Conservation (phyloP, 768 basidiomycete genomes). For the Psilocybe tampanensis region DNA sequence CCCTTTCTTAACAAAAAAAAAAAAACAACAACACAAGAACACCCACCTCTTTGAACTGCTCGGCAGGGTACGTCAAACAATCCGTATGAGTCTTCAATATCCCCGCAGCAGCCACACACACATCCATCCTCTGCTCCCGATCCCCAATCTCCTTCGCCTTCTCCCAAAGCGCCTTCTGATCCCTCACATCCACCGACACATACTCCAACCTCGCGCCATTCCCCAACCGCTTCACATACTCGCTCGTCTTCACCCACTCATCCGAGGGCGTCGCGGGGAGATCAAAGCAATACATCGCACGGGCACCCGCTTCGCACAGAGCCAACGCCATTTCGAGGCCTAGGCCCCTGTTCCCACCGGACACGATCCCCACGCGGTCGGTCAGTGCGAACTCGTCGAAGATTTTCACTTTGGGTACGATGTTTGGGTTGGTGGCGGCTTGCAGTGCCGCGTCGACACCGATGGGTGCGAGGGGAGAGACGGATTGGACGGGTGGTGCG, state of each 20-base stretch:
- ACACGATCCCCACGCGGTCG: constrained; percentile 62
- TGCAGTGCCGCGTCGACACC: constrained; percentile 62
- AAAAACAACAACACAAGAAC: no score
- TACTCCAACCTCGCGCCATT: constrained; percentile 56
- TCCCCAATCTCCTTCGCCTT: constrained; percentile 61
- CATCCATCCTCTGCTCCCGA: constrained; percentile 70
- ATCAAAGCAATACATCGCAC: constrained; percentile 71
- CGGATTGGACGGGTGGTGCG: constrained; percentile 35
- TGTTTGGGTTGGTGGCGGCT: constrained; percentile 36
- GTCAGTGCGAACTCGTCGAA: constrained; percentile 61
- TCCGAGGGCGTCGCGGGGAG: constrained; percentile 55
- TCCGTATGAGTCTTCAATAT: constrained; percentile 60
- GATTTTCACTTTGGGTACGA: constrained; percentile 48
- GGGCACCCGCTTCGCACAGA: constrained; percentile 72
- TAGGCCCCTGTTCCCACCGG: constrained; percentile 68
- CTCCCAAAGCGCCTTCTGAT: constrained; percentile 63
- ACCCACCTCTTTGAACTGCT: no score
- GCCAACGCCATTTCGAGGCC: constrained; percentile 86
- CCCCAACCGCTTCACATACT: constrained; percentile 51
- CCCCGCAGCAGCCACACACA: constrained; percentile 80
- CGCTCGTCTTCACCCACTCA: constrained; percentile 56
- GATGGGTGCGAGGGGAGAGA: constrained; percentile 60
- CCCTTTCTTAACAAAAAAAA: no score
- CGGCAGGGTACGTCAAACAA: constrained; percentile 66
- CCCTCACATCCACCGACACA: constrained; percentile 61